These are phyloP conservation scores for Scheffersomyces lignosus DNA, from an alignment of 805 yeast species.

Conservation along the genomic window DNA sequence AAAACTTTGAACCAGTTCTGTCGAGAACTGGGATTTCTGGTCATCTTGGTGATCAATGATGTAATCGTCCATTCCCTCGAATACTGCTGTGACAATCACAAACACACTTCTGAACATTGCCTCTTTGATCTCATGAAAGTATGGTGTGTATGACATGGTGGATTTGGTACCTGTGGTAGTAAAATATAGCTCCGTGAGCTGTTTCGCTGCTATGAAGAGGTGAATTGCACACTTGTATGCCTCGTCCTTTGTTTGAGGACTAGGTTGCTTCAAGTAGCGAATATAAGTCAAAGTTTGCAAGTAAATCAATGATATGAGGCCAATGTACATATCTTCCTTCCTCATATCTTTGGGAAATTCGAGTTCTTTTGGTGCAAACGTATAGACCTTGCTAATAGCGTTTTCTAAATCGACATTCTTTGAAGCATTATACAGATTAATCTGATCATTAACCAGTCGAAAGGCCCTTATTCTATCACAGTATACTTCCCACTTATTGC, in stretches of 20 bases:
- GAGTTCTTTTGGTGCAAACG: not conserved
- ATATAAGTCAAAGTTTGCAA: not conserved
- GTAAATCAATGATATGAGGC: not conserved
- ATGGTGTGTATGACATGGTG: not conserved
- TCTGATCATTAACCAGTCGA: not conserved
- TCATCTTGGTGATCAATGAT: not conserved
- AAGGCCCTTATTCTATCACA: not conserved
- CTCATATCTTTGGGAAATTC: not conserved
- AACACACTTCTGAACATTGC: not conserved
- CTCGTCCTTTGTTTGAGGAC: not conserved
- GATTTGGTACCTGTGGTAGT: not conserved
- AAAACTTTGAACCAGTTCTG: not conserved
- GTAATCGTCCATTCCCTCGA: not conserved
- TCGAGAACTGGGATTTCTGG: not conserved
- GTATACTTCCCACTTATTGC: not conserved
- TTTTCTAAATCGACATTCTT: not conserved
- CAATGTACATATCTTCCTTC: not conserved
- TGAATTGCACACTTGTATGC: not conserved
- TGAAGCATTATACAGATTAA: not conserved
- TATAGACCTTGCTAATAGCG: not conserved
- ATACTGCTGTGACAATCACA: not conserved
- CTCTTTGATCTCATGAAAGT: not conserved
- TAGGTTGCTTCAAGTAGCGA: not conserved
- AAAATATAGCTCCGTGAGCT: not conserved
- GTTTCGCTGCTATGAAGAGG: not conserved